Evolutionary conservation across 2,329 filamentous ascomycete genomes (phyloP).

Genomic region (Bipolaris bicolor): DNA sequence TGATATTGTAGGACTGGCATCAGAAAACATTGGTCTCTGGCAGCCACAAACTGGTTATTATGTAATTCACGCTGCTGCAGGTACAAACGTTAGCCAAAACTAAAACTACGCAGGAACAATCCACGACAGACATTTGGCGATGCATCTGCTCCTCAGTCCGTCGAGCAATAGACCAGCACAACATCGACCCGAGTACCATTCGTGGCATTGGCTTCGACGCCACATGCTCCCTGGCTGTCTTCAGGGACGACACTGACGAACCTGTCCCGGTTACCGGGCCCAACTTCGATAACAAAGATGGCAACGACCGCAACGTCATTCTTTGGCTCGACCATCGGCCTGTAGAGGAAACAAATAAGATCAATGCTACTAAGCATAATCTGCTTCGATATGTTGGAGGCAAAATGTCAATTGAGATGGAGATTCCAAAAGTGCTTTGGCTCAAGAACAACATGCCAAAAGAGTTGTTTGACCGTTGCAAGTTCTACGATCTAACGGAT

Average conservation of each 20-base stretch:
- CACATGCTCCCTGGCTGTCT: slow-evolving; percentile 95
- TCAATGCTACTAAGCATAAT: slow-evolving; percentile 92
- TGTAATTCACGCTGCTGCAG: slow-evolving; percentile 42
- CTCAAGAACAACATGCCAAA: slow-evolving; percentile 97
- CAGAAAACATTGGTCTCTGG: slow-evolving; percentile 60
- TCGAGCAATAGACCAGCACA: slow-evolving; percentile 79
- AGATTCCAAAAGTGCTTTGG: slow-evolving; percentile 98
- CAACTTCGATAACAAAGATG: slow-evolving; percentile 75
- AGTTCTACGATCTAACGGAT: slow-evolving; percentile 95
- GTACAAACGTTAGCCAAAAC: neutral
- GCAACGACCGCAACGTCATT: slow-evolving; percentile 91
- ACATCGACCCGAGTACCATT: slow-evolving; percentile 75
- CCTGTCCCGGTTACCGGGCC: slow-evolving; percentile 90
- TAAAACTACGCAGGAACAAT: slow-evolving; percentile 76
- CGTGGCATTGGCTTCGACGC: slow-evolving; percentile 96
- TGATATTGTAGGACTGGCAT: slow-evolving; percentile 73
- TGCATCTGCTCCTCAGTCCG: slow-evolving; percentile 91
- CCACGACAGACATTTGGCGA: slow-evolving; percentile 93
- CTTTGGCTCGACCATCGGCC: slow-evolving; percentile 97
- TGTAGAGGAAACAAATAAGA: slow-evolving; percentile 86
- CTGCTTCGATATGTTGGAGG: slow-evolving; percentile 94
- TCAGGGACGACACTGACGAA: slow-evolving; percentile 86
- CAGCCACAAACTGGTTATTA: slow-evolving; percentile 62
- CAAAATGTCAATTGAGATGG: slow-evolving; percentile 99
- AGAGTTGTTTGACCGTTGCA: slow-evolving; percentile 88